Conservation (phyloP, 441 rosid species). For the Pelargonium cotyledonis region DNA sequence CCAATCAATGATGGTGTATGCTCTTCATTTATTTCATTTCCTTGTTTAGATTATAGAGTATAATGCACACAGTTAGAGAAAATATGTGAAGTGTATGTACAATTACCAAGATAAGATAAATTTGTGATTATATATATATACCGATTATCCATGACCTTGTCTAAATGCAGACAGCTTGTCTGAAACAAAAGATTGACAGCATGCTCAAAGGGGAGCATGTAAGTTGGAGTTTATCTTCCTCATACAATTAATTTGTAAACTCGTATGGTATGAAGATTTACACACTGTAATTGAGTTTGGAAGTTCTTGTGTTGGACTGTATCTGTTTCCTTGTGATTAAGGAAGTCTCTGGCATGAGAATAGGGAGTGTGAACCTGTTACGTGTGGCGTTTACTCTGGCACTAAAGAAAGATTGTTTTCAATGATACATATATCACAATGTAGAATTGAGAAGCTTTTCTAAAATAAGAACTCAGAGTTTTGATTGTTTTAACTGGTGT, state of each 20-base stretch:
- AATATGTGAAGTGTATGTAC: no score
- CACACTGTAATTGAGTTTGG: background rate
- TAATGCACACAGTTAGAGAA: no score
- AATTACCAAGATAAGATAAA: no score
- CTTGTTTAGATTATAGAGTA: background rate
- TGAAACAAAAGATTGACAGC: slow-evolving; percentile 58
- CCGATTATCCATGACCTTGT: slow-evolving; percentile 5
- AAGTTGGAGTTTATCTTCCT: slow-evolving; percentile 24
- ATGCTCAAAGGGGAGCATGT: slow-evolving; percentile 81
- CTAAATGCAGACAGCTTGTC: slow-evolving; percentile 52
- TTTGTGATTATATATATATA: background rate
- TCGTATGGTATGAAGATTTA: background rate
- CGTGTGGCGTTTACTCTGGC: background rate
- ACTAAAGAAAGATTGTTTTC: background rate
- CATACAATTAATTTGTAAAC: background rate
- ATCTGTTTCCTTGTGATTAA: background rate
- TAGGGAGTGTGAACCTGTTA: background rate
- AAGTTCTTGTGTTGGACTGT: slow-evolving; percentile 4
- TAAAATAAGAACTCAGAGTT: background rate
- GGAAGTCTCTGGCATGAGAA: background rate
- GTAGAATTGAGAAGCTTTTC: background rate
- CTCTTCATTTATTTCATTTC: background rate
- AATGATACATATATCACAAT: background rate
- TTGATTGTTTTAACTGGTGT: slow-evolving; percentile 13
- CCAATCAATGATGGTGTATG: slow-evolving; percentile 66